Evolutionary conservation across 2,329 filamentous ascomycete genomes (phyloP).

Genomic region (Diplodia seriata): DNA sequence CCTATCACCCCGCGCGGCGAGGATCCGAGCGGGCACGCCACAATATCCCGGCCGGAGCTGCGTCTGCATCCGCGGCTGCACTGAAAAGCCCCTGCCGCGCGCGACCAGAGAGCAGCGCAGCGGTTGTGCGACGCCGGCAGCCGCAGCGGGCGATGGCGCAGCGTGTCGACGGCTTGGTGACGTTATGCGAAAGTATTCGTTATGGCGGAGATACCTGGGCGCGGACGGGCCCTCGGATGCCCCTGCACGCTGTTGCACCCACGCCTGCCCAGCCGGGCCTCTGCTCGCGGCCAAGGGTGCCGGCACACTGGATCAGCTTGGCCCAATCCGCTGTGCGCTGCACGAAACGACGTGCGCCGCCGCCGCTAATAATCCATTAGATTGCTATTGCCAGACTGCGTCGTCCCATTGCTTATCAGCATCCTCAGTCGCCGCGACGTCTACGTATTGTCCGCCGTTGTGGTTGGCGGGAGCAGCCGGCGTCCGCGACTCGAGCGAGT

Average conservation of each 20-base stretch:
- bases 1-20: conserved; percentile 21
- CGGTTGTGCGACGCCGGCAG: conserved; percentile 1
- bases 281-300: conserved; percentile 9
- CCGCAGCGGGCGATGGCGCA: conserved; percentile 9
- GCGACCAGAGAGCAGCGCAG: conserved; percentile 4
- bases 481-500: conserved; percentile 7
- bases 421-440: background rate
- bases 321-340: conserved; percentile 10
- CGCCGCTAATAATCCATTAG: conserved; percentile 13
- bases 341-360: conserved; percentile 24
- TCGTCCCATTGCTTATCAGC: conserved; percentile 20
- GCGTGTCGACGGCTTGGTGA: conserved; percentile 3
- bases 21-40: background rate
- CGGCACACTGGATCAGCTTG: conserved; percentile 11
- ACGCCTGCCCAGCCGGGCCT: background rate
- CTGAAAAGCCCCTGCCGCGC: conserved; percentile 9
- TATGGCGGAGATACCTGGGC: conserved; percentile 14
- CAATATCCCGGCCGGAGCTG: conserved; percentile 4
- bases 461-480: conserved; percentile 25
- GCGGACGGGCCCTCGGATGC: background rate
- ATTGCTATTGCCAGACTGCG: conserved; percentile 15
- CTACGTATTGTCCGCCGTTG: background rate
- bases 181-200: conserved; percentile 28
- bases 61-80: background rate
- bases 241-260: conserved; percentile 10